phyloP scores from a whole-genome alignment of 176 grass and related monocot species.

The Poa annua region DNA sequence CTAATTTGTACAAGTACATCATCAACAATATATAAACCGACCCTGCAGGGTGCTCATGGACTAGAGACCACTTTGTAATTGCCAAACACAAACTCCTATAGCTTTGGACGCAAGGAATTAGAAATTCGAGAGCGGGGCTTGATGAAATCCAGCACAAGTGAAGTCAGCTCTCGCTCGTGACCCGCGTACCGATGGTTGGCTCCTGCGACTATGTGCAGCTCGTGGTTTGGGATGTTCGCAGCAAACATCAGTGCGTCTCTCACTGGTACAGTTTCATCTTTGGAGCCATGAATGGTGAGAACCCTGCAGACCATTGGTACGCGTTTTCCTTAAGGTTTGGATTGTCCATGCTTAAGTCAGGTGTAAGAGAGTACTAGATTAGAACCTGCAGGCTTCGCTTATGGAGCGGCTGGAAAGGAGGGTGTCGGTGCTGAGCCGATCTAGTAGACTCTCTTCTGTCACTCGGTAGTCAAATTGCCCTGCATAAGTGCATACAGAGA shows the following conservation, averaged over 20 bases:
- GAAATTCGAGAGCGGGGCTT: slow-evolving; percentile 29
- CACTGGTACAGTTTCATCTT: slow-evolving; percentile 71
- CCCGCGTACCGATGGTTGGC: slow-evolving; percentile 76
- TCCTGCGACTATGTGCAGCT: slow-evolving; percentile 63
- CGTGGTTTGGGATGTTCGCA: slow-evolving; percentile 64
- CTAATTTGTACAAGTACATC: not conserved
- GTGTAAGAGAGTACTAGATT: slow-evolving; percentile 34
- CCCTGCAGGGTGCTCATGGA: not conserved
- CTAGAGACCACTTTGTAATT: not conserved
- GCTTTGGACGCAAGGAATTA: slow-evolving; percentile 45
- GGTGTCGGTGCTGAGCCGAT: slow-evolving; percentile 79
- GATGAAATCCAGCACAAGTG: slow-evolving; percentile 60
- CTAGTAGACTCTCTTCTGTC: slow-evolving; percentile 63
- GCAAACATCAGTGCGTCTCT: slow-evolving; percentile 75
- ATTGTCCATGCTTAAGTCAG: not conserved
- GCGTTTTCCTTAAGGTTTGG: not conserved
- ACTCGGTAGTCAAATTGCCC: slow-evolving; percentile 70
- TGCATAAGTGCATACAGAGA: slow-evolving; percentile 42
- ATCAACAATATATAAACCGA: not conserved
- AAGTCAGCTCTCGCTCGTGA: slow-evolving; percentile 53
- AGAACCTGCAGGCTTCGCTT: slow-evolving; percentile 71
- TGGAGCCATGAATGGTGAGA: slow-evolving; percentile 75
- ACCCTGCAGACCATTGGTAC: slow-evolving; percentile 42
- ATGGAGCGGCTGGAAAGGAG: slow-evolving; percentile 63
- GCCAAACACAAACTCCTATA: slow-evolving; percentile 38